Evolutionary conservation across 805 yeast species (phyloP).

Genomic region (Saccharomycopsis schoenii): DNA sequence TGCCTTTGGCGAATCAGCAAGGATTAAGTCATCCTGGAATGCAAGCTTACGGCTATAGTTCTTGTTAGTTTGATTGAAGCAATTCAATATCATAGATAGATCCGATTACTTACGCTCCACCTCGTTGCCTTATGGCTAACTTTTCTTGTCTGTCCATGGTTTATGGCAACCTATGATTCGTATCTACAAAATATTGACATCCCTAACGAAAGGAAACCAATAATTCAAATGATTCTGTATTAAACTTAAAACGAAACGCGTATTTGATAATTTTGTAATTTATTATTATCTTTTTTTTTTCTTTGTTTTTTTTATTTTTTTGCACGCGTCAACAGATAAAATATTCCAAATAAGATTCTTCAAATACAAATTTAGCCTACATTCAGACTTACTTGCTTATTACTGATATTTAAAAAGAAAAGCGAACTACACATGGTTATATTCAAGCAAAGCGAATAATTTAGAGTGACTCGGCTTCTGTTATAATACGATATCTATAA

Average conservation of each 20-base stretch:
- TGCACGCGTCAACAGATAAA: background rate
- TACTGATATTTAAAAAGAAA: too few relatives aligned
- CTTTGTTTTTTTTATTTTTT: background rate
- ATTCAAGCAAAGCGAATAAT: background rate
- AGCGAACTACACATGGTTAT: too few relatives aligned
- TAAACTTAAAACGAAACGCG: background rate
- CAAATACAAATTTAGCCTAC: background rate
- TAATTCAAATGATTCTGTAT: background rate
- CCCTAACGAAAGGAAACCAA: background rate
- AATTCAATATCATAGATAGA: background rate
- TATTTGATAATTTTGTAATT: background rate
- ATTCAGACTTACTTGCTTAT: too few relatives aligned
- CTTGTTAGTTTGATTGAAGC: background rate
- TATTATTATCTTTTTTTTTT: background rate
- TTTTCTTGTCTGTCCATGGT: slow-evolving; percentile 1
- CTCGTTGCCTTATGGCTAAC: background rate
- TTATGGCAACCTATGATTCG: background rate
- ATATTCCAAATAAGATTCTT: too few relatives aligned
- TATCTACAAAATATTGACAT: background rate
- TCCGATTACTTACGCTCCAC: background rate
- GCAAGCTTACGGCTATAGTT: background rate
- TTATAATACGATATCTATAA: too few relatives aligned
- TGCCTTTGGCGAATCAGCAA: background rate
- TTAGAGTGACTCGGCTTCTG: background rate
- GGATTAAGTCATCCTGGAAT: background rate